Conservation (phyloP, 1,139 yeast genomes). For the Candida tropicalis region DNA sequence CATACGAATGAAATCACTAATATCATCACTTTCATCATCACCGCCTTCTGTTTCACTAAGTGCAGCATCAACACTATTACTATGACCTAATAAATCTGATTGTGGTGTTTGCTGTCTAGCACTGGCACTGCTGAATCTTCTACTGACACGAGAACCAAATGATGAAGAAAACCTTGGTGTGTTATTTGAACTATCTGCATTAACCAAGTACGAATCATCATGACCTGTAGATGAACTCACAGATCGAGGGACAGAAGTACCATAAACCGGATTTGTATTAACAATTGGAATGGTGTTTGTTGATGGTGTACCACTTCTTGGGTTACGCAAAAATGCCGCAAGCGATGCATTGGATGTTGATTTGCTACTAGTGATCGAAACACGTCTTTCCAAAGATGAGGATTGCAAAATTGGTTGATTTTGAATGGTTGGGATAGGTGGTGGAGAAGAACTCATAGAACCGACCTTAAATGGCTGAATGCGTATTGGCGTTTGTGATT, state of each 20-base stretch:
- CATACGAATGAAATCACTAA: slow-evolving; percentile 78
- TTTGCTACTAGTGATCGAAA: slow-evolving; percentile 48
- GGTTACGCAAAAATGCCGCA: slow-evolving; percentile 55
- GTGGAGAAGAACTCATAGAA: slow-evolving; percentile 56
- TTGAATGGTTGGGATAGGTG: slow-evolving; percentile 26
- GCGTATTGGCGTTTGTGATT: slow-evolving; percentile 29
- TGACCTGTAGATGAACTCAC: slow-evolving; percentile 47
- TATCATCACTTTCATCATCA: slow-evolving; percentile 73
- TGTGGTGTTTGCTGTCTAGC: slow-evolving; percentile 33
- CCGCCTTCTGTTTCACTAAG: slow-evolving; percentile 49
- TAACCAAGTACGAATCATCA: slow-evolving; percentile 25
- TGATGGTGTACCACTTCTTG: slow-evolving; percentile 41
- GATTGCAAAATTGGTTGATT: slow-evolving; percentile 16
- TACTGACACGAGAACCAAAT: slow-evolving; percentile 55
- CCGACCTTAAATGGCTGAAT: slow-evolving; percentile 67
- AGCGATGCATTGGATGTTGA: slow-evolving; percentile 59
- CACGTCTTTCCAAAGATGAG: slow-evolving; percentile 42
- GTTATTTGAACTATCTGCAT: slow-evolving; percentile 26
- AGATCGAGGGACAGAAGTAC: slow-evolving; percentile 38
- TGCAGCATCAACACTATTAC: slow-evolving; percentile 32
- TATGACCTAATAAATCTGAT: slow-evolving; percentile 19
- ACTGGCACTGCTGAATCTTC: slow-evolving; percentile 44
- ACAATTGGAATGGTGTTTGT: slow-evolving; percentile 32
- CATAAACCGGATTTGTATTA: slow-evolving; percentile 18
- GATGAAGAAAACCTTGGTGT: slow-evolving; percentile 58